phyloP scores from a whole-genome alignment of 352 stramenopile genomes.

The Phytophthora gonapodyides region DNA sequence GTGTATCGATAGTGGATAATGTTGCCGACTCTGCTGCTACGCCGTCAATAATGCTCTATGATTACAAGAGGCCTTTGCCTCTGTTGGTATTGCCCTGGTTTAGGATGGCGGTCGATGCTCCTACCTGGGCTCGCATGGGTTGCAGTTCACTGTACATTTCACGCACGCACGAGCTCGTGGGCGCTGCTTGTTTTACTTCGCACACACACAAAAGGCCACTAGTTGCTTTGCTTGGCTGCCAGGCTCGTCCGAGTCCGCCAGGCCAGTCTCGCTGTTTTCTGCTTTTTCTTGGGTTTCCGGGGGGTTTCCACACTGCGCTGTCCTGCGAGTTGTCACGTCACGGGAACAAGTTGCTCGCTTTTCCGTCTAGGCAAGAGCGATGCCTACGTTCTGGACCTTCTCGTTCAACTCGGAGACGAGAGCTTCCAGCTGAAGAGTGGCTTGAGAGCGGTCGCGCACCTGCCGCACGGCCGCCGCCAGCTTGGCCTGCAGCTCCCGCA shows the following conservation, averaged over 20 bases:
- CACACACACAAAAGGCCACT: constrained; percentile 37
- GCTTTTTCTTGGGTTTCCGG: constrained; percentile 31
- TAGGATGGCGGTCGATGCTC: constrained; percentile 18
- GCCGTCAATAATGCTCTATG: constrained; percentile 17
- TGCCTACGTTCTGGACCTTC: constrained; percentile 67
- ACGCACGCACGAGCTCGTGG: constrained; percentile 33
- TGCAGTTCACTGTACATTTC: constrained; percentile 37
- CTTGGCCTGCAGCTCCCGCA: constrained; percentile 64
- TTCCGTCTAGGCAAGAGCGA: constrained; percentile 49
- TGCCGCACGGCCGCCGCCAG: constrained; percentile 58
- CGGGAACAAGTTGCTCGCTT: constrained; percentile 10
- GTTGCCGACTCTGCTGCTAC: constrained; percentile 3
- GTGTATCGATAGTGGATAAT: not conserved
- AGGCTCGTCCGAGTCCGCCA: constrained; percentile 6
- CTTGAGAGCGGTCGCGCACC: constrained; percentile 64
- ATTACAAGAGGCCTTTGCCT: constrained; percentile 20
- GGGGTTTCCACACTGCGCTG: constrained; percentile 10
- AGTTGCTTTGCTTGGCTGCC: constrained; percentile 21
- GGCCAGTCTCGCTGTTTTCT: constrained; percentile 26
- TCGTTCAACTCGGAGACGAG: constrained; percentile 71
- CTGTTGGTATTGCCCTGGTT: constrained; percentile 2
- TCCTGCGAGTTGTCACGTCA: not conserved
- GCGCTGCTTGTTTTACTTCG: constrained; percentile 34
- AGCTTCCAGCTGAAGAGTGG: constrained; percentile 59
- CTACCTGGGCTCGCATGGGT: constrained; percentile 16